Base-by-base conservation (phyloP, 805 yeast genomes). In the Kodamaea restingae region DNA sequence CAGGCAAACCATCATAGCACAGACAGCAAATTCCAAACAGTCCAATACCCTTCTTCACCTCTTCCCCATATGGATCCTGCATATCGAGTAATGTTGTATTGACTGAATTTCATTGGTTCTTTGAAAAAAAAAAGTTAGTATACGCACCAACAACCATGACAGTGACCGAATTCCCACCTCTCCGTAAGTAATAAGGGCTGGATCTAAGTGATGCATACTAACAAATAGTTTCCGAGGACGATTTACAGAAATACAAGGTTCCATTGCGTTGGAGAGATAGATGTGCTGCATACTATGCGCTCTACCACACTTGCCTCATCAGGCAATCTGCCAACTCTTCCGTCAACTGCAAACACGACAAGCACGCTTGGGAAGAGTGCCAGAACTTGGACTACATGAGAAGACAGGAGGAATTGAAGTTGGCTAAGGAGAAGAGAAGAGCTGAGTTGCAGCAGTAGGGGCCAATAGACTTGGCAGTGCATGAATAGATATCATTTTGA, bases 351-450 rank as follows among this genome's bases (percentile, higher is more conserved):
- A 70, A 74, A 42, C 82, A 82, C 47, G 87, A 82, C 65, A 78
- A 88, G 58, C 95, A 87, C 51, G 80, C 72, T 30, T 87, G 88
- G 71, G 95, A 86, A 61, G 84, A 84, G 57, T 86, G 95, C 61
- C 84, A 86, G 63, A 83, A 83, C 59, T 61, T 80, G 60, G 95
- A 87, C 58, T 85, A 82, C 67, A 74, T 80, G 58, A 77, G 93
- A 67, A 77, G 95, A 63, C 85, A 83, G 42, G 71, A 78, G 56
- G 90, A 83, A 64, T 69, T 84, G 60, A 75, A 78, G 54, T 72
- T 71, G 42, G 63, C 71, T 49, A 81, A 79, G 58, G 73, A 61
- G 40, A 48, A 58, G 43, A 51, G 57, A 55, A 63, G 57, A 48
- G 58, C 52, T 22, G 60, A 54, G 48, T 38, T 38, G n/a, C n/a